Base-by-base conservation (phyloP, 106 monocot genomes). In the Narthecium ossifragum region DNA sequence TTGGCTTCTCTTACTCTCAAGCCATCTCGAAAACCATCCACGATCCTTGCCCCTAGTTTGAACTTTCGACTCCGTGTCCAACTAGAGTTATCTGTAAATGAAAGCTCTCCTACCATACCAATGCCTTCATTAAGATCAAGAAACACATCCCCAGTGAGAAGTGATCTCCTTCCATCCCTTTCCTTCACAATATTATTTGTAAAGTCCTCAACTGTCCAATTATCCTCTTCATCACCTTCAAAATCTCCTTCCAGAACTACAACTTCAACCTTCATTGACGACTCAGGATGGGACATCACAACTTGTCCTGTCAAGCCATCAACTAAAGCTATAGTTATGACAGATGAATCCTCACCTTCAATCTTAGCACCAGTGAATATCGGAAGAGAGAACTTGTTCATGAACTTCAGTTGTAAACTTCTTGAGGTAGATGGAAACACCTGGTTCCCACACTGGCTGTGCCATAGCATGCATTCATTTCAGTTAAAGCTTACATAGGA, bases 51-150 rank as follows among this genome's bases (percentile, higher is more conserved):
- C 51, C 96, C 96, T 45, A 98, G 84, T 59, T 84, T 83, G 63
- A 98, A 98, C 62, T 84, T 90, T 31, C 96, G 53, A 64, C 90
- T 90, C 45, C 90, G 59, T 50, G 96, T 98, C 96, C 96, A 98
- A 49, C 96, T 98, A 62, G 96, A 98, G 73, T 98, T 98, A 75
- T 98, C 90, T 27, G 96, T 90, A 60, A 90, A 98, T 46, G 86
- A 74, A 25, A 98, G 68, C 55, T 98, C 96, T 18, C 76, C 86
- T 34, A 90, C 47, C 34, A 55, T 45, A 51, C 80, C 80, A 67
- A 71, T 77, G 2, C 96, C 96, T 32, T 74, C 55, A 21, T 40
- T 71, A 26, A 98, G 90, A 48, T 78, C 78, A 38, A 87, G 26
- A 60, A 75, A 67, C 17, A 67, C 61, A 71, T 98, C 90, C 0